Evolutionary conservation across 1,284 basidiomycete genomes (phyloP), one percentile per base, ranked within the genome.

Genomic region (Puccinia novopanici): DNA sequence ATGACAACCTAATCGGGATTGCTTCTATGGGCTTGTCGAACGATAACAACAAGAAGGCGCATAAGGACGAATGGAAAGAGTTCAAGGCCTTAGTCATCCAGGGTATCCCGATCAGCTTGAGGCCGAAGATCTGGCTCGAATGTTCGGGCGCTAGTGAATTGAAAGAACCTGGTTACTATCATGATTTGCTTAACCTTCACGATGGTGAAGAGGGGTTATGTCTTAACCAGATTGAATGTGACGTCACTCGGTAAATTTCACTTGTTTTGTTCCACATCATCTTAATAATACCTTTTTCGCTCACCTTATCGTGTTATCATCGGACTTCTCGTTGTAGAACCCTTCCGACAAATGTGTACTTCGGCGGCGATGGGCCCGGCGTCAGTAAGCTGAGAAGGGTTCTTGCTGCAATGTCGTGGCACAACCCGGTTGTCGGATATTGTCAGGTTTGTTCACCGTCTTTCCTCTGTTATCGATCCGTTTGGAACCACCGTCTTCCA

Each of bases 331-430:
- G 17, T 24, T 50, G 22, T 61, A 80, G 94, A 85, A 96, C 93
- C 57, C 97, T 98, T 91, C 96, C 96, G 0, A 88, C 95, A 59
- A 98, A 98, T 84, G 89, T 98, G 50, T 99, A 96, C 87, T 99
- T 98, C 86, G 96, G 94, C 0, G 93, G 95, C 0, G 93, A 95
- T 84, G 95, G 96, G 0, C 92, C 91, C 0, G 97, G 97, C 0
- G 94, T 98, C 10, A 89, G 91, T 74, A 99, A 99, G 87, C 87
- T 99, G 75, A 89, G 95, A 55, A 89, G 95, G 81, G 92, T 99
- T 59, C 88, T 99, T 84, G 90, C 89, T 37, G 96, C 95, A 0
- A 98, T 96, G 85, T 94, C 94, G 84, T 91, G 93, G 93, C 86
- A 85, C 55, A 86, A 87, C 63, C 86, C 86, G 0, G 82, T 82